phyloP scores from a whole-genome alignment of 225 moss, liverwort and hornwort genomes.

The Sphagnum contortum region DNA sequence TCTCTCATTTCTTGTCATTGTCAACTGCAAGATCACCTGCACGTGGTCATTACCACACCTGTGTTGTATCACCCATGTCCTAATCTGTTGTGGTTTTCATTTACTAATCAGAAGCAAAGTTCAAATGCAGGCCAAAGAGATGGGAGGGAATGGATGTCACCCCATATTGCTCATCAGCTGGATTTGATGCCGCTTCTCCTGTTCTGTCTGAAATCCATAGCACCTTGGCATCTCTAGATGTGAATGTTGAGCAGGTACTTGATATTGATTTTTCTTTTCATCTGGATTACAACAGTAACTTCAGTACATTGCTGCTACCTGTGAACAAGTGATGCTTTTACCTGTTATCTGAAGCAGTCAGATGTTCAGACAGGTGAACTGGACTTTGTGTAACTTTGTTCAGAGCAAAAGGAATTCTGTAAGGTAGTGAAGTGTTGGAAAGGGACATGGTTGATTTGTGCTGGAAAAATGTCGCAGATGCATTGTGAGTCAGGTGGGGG shows the following conservation, averaged over 20 bases:
- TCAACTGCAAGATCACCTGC: not conserved
- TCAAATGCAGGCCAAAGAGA: conserved; percentile 16
- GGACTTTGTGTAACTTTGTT: too few relatives aligned
- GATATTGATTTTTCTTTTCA: not conserved
- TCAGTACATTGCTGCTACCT: too few relatives aligned
- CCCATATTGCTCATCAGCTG: conserved; percentile 60
- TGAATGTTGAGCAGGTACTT: conserved; percentile 66
- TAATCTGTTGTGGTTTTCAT: conserved; percentile 1
- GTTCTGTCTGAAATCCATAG: conserved; percentile 49
- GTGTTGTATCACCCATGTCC: not conserved
- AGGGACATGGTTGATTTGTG: too few relatives aligned
- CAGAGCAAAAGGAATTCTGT: too few relatives aligned
- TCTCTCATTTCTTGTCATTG: not conserved
- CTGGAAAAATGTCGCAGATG: conserved; percentile 30
- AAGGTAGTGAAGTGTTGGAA: too few relatives aligned
- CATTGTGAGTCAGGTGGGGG: conserved; percentile 75
- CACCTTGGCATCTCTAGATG: conserved; percentile 38
- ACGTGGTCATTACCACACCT: not conserved
- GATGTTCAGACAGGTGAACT: too few relatives aligned
- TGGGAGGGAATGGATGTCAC: conserved; percentile 53
- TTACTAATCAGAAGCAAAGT: not conserved
- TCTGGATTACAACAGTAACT: not conserved
- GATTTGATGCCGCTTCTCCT: conserved; percentile 39
- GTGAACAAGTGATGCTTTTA: too few relatives aligned
- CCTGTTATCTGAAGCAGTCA: too few relatives aligned